A percentile compares a stretch with the other conserved stretches of the same genome.
phyloP scores from a whole-genome alignment of 768 basidiomycete species.

The Lactarius sanguifluus region DNA sequence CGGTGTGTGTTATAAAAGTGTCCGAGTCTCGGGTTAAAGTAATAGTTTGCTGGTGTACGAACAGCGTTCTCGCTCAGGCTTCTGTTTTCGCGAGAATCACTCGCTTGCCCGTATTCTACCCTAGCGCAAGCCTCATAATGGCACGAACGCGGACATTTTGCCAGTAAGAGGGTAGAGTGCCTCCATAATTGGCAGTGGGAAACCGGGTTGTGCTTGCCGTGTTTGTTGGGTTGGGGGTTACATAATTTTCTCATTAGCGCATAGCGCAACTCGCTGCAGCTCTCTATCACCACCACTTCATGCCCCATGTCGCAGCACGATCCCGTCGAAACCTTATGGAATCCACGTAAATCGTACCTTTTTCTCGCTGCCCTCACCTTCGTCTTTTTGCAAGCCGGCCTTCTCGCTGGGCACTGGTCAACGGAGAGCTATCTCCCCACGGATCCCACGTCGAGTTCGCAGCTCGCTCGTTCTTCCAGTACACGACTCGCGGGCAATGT shows the following conservation, averaged over 20 bases:
- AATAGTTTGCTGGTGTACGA: too few species aligned
- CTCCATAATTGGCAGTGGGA: too few species aligned
- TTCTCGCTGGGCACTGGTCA: slow-evolving; percentile 36
- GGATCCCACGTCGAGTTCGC: slow-evolving; percentile 30
- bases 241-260: not conserved
- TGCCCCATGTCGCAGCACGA: slow-evolving; percentile 27
- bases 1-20: too few species aligned
- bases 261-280: not conserved
- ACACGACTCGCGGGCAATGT: slow-evolving; percentile 30
- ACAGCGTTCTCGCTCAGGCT: too few species aligned
- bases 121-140: too few species aligned
- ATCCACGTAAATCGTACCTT: slow-evolving; percentile 25
- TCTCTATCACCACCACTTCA: not conserved
- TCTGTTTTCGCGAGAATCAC: too few species aligned
- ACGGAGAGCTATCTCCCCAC: slow-evolving; percentile 32
- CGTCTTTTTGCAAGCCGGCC: slow-evolving; percentile 38
- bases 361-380: slow-evolving; percentile 34
- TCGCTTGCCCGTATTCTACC: too few species aligned
- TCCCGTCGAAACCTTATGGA: slow-evolving; percentile 10
- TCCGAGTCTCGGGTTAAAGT: too few species aligned
- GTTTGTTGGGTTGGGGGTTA: not conserved
- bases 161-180: too few species aligned
- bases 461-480: slow-evolving; percentile 31
- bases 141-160: too few species aligned
- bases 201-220: not conserved